Base-by-base conservation (phyloP, 2,329 filamentous ascomycete genomes). In the Neonectria punicea region DNA sequence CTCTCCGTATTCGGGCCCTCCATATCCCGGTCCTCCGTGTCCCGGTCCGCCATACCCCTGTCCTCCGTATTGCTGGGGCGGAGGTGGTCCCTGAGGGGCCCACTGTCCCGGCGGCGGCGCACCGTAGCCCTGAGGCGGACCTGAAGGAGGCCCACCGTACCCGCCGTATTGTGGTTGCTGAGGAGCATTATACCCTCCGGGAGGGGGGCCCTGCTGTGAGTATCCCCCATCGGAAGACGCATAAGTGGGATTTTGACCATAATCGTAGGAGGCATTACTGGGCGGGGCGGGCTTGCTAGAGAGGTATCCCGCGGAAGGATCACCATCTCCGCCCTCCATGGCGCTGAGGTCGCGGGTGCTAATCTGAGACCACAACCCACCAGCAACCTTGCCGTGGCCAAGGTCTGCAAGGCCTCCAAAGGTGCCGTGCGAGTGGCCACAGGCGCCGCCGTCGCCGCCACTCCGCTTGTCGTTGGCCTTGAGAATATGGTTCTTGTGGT, bases 401-500 rank as follows among this genome's bases (percentile, higher is more conserved):
- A 43, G 39, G 39, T 43, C 39, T 43, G 39, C 39, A 43, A 43
- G 39, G 11, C 86, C 71, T 70, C 83, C 74, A 75, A 80, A 73
- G 64, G 81, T 82, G 47, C 85, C 82, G n/a, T 84, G 82, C 14
- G 78, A 78, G 64, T 79, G 77, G 30, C 75, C 77, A 39, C 76
- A 77, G 16, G 75, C 76, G 8, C 75, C 76, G n/a, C 73, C 70
- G 41, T 73, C 77, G 41, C 71, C 68, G 10, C 68, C 67, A 25
- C 79, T 78, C 14, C 75, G 67, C 20, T 73, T 70, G 8, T 75
- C 70, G 11, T 77, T 70, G 41, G 80, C 78, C 44, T 78, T 78
- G 16, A 87, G 78, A 20, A 87, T 81, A 77, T 97, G 93, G 77
- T 98, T 99, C 77, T 90, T 91, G 49, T 95, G 94, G 9, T 86